phyloP scores from a whole-genome alignment of 169 alveolate species.

The Plasmodium adleri region DNA sequence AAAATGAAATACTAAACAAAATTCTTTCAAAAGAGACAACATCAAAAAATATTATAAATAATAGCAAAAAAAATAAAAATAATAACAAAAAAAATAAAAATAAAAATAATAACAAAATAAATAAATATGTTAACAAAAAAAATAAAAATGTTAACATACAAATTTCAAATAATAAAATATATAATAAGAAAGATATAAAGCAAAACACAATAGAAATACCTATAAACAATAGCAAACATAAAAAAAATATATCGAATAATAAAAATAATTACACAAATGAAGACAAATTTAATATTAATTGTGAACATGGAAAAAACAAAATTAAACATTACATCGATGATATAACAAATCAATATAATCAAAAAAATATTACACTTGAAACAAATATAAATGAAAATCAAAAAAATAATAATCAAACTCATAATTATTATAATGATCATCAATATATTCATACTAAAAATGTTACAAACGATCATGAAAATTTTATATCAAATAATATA shows the following conservation, averaged over 20 bases:
- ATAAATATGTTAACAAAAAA: not conserved
- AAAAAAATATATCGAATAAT: too few species aligned
- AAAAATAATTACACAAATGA: too few species aligned
- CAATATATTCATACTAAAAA: too few species aligned
- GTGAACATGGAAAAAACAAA: too few species aligned
- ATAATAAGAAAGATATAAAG: not conserved
- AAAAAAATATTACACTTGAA: too few species aligned
- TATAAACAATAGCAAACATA: not conserved
- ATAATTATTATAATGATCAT: too few species aligned
- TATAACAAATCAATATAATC: too few species aligned
- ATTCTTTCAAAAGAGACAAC: not conserved
- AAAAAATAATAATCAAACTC: too few species aligned
- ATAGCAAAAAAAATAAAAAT: not conserved
- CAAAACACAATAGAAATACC: not conserved
- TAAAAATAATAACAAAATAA: not conserved
- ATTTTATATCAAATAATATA: not conserved
- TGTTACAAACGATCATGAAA: too few species aligned
- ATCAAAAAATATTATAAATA: not conserved
- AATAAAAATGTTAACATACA: not conserved
- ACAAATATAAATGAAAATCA: too few species aligned
- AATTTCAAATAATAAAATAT: not conserved
- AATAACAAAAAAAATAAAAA: not conserved
- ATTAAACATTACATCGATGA: too few species aligned
- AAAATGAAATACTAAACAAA: constrained; percentile 43
- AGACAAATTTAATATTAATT: too few species aligned